Conservation (phyloP, 257 asterid species). For the Linaria vulgaris region DNA sequence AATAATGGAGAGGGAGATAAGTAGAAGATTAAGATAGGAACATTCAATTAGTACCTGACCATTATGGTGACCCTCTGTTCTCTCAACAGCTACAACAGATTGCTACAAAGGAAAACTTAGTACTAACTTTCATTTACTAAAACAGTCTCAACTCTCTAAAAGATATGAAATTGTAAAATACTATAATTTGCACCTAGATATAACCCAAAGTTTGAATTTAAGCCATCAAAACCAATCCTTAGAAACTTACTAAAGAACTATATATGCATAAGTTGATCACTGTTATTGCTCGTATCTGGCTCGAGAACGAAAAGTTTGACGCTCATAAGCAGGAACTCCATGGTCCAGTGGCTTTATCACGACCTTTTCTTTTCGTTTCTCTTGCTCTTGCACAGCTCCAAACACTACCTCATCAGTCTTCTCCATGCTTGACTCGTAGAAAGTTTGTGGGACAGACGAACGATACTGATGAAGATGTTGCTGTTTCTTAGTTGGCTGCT, state of each 20-base stretch:
- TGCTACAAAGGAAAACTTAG: slow-evolving; percentile 14
- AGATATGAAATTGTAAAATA: neutral
- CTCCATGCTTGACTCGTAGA: slow-evolving; percentile 62
- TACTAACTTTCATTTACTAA: slow-evolving; percentile 26
- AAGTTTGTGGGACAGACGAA: slow-evolving; percentile 64
- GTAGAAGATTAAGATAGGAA: too few relatives aligned
- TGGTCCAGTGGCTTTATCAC: slow-evolving; percentile 76
- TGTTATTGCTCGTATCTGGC: slow-evolving; percentile 42
- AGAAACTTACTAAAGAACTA: slow-evolving; percentile 20
- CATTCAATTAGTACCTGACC: neutral
- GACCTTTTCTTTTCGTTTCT: slow-evolving; percentile 33
- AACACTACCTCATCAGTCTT: slow-evolving; percentile 73
- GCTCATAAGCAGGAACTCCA: slow-evolving; percentile 40
- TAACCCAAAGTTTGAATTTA: slow-evolving; percentile 29
- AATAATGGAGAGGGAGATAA: neutral
- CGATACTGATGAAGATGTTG: slow-evolving; percentile 67
- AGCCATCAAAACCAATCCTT: slow-evolving; percentile 35
- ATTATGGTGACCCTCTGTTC: slow-evolving; percentile 15
- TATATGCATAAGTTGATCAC: slow-evolving; percentile 32
- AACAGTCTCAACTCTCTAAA: slow-evolving; percentile 30
- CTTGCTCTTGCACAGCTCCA: slow-evolving; percentile 86
- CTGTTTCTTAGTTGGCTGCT: slow-evolving; percentile 54
- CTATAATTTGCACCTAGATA: slow-evolving; percentile 37
- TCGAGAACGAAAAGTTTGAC: slow-evolving; percentile 42
- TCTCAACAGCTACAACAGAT: slow-evolving; percentile 21